Percentiles rank a stretch among this genome's conserved stretches.
Conservation (phyloP, 1,284 basidiomycete species). For the Ganoderma meredithae region DNA sequence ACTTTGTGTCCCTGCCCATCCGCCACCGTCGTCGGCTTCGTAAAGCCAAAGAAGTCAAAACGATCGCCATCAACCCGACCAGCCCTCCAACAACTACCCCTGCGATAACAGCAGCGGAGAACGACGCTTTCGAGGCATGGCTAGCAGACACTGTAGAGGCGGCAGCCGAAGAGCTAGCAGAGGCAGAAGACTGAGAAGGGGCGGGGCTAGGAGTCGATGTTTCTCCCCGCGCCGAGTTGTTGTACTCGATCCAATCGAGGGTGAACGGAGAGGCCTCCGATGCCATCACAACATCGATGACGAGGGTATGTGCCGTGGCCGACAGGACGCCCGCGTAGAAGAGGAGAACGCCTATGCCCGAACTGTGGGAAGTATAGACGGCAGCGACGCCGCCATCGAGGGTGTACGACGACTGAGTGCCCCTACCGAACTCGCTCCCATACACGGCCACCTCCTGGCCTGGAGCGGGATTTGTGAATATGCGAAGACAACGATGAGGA, state of each 20-base stretch:
- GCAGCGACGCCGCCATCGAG: neutral
- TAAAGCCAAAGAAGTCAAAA: neutral
- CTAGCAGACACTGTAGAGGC: neutral
- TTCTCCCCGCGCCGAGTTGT: neutral
- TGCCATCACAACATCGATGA: neutral
- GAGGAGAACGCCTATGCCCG: neutral
- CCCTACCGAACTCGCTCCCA: neutral
- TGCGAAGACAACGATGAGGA: too few relatives aligned
- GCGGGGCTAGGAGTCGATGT: neutral
- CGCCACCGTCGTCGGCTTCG: neutral
- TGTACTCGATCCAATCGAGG: slow-evolving; percentile 13
- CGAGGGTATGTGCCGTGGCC: neutral
- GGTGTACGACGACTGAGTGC: neutral
- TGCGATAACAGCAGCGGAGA: neutral
- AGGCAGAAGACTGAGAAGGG: neutral
- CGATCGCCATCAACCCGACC: neutral
- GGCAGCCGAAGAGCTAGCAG: neutral
- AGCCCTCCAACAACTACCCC: neutral
- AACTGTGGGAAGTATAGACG: neutral
- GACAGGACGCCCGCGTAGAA: slow-evolving; percentile 1
- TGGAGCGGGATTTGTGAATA: neutral
- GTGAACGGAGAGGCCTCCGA: neutral
- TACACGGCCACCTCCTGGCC: slow-evolving; percentile 1
- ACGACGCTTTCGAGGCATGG: neutral
- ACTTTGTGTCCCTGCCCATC: neutral